These are phyloP conservation scores for Colletotrichum chlorophyti DNA, from an alignment of 2,329 filamentous ascomycete species.

Conservation along the genomic window DNA sequence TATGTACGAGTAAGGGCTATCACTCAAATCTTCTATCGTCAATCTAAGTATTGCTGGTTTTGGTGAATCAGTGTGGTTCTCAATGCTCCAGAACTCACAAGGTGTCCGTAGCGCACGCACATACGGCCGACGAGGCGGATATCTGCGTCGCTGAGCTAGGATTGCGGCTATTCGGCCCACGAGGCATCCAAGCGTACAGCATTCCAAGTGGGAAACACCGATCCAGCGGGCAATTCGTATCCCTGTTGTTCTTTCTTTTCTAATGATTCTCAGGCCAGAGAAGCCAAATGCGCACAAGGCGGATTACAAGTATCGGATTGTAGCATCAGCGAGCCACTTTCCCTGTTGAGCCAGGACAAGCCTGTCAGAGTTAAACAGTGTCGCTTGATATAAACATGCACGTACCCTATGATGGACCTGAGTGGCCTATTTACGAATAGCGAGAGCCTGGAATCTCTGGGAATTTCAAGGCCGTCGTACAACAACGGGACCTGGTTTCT, in stretches of 20 bases:
- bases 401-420: neutral
- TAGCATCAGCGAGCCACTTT: constrained; percentile 14
- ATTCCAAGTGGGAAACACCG: constrained; percentile 14
- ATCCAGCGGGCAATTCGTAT: constrained; percentile 14
- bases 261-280: neutral
- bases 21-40: too few species aligned
- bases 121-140: too few species aligned
- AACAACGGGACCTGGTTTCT: constrained; percentile 14
- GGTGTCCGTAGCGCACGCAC: neutral
- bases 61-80: too few species aligned
- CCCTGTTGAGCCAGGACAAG: neutral
- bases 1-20: too few species aligned
- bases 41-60: too few species aligned
- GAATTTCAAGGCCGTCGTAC: constrained; percentile 3
- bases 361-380: constrained; percentile 6
- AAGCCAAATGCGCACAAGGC: constrained; percentile 3
- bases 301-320: constrained; percentile 11
- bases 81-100: too few species aligned
- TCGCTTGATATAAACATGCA: constrained; percentile 5
- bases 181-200: constrained; percentile 15
- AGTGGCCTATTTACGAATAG: constrained; percentile 26
- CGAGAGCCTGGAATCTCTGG: neutral
- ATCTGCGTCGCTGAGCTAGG: neutral
- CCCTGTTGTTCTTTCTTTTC: neutral
- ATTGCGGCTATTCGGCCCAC: constrained; percentile 16